Percentiles rank a stretch among this genome's conserved stretches.
These are phyloP conservation scores for Cyberlindnera maritima DNA, from an alignment of 805 yeast genomes.

Conservation along the genomic window DNA sequence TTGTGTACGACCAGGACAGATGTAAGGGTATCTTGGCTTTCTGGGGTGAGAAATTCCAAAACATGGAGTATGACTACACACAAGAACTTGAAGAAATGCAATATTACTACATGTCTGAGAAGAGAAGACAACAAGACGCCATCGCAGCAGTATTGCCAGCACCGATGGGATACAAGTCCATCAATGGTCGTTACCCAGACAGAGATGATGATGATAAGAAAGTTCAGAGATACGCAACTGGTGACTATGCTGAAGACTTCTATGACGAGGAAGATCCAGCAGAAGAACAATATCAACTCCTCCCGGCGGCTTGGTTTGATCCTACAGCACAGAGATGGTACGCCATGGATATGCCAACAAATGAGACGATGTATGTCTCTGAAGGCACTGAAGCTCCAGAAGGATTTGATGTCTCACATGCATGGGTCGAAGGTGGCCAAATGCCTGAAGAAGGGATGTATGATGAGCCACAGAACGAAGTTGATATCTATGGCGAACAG, in stretches of 20 bases:
- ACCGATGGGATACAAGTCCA: neutral
- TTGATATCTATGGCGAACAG: too few species aligned
- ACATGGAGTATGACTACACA: conserved; percentile 15
- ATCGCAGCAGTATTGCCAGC: neutral
- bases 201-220: neutral
- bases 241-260: conserved; percentile 9
- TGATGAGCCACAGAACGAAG: neutral
- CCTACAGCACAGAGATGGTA: conserved; percentile 8
- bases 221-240: conserved; percentile 1
- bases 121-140: neutral
- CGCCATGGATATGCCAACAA: neutral
- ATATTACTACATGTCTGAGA: conserved; percentile 14
- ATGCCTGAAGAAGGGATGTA: neutral
- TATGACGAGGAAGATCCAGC: conserved; percentile 6
- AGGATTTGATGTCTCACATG: neutral
- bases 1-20: conserved; percentile 39
- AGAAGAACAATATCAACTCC: neutral
- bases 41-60: conserved; percentile 52
- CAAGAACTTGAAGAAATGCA: conserved; percentile 11
- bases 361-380: conserved; percentile 4
- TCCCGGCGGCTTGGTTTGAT: conserved; percentile 9
- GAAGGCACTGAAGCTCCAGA: conserved; percentile 6
- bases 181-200: conserved; percentile 9
- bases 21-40: conserved; percentile 55
- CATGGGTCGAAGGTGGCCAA: neutral